Evolutionary conservation across 805 yeast species (phyloP).

Genomic region (Hyphopichia homilentoma): DNA sequence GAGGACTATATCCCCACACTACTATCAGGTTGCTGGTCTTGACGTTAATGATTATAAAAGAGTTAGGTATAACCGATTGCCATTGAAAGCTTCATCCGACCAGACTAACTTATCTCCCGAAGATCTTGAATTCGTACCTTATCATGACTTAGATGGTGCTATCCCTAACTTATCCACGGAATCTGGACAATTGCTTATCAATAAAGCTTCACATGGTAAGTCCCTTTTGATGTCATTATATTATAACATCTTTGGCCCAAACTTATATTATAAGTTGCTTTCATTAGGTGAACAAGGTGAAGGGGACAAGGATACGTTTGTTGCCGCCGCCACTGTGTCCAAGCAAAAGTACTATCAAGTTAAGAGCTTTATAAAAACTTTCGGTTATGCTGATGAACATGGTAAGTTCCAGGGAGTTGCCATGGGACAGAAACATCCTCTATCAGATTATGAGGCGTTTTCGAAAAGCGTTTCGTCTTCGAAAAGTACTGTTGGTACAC

Average conservation of each 20-base stretch:
- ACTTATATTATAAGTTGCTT: conserved; percentile 54
- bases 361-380: conserved; percentile 33
- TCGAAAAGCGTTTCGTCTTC: too few relatives aligned
- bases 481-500: too few relatives aligned
- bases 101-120: conserved; percentile 8
- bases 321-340: conserved; percentile 32
- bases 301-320: conserved; percentile 37
- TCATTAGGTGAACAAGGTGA: conserved; percentile 49
- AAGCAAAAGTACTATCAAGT: conserved; percentile 38
- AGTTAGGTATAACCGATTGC: conserved; percentile 24
- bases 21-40: conserved; percentile 31
- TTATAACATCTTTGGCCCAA: conserved; percentile 64
- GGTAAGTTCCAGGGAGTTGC: conserved; percentile 32
- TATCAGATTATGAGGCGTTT: conserved; percentile 15
- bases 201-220: conserved; percentile 53
- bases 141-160: conserved; percentile 64
- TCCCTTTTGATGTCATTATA: conserved; percentile 58
- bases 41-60: conserved; percentile 25
- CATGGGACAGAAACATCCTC: conserved; percentile 31
- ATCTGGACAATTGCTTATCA: conserved; percentile 62
- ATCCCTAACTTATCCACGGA: conserved; percentile 69
- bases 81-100: conserved; percentile 12
- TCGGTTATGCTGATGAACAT: conserved; percentile 24
- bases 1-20: conserved; percentile 32
- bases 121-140: conserved; percentile 31